Evolutionary conservation across 2,329 filamentous ascomycete genomes (phyloP).

Genomic region (Fusarium sp.): DNA sequence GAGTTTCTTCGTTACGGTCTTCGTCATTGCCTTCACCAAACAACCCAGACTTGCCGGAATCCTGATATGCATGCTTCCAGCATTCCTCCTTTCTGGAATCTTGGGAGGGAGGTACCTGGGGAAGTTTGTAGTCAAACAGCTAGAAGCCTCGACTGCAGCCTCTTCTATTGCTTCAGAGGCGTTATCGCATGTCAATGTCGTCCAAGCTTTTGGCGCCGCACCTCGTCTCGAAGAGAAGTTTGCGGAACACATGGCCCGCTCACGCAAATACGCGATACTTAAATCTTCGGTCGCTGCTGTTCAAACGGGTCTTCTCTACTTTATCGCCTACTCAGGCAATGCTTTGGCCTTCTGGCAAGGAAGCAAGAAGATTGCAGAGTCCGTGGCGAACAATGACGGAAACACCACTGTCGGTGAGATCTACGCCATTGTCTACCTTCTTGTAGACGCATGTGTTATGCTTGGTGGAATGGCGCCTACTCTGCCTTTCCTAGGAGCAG

Average conservation of each 20-base stretch:
- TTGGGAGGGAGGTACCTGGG: slow-evolving; percentile 66
- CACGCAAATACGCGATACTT: slow-evolving; percentile 63
- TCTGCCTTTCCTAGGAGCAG: slow-evolving; percentile 68
- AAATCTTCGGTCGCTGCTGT: slow-evolving; percentile 66
- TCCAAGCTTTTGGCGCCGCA: slow-evolving; percentile 71
- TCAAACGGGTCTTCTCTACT: slow-evolving; percentile 71
- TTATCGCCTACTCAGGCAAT: slow-evolving; percentile 74
- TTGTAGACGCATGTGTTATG: slow-evolving; percentile 71
- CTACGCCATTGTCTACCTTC: slow-evolving; percentile 62
- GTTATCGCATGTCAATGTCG: slow-evolving; percentile 67
- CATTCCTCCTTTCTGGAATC: slow-evolving; percentile 68
- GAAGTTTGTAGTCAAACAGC: slow-evolving; percentile 61
- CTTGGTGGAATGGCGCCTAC: slow-evolving; percentile 71
- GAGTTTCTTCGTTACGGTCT: slow-evolving; percentile 74
- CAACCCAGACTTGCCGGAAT: slow-evolving; percentile 71
- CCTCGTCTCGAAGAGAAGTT: slow-evolving; percentile 59
- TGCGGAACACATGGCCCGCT: slow-evolving; percentile 52
- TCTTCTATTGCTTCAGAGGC: slow-evolving; percentile 70
- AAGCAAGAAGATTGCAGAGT: slow-evolving; percentile 60
- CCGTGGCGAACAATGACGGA: slow-evolving; percentile 48
- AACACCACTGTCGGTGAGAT: slow-evolving; percentile 57
- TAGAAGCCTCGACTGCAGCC: slow-evolving; percentile 59
- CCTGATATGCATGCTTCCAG: slow-evolving; percentile 70
- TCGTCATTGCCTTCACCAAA: slow-evolving; percentile 73
- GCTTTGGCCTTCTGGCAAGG: slow-evolving; percentile 76